Percentiles rank a stretch among this genome's conserved stretches.
These are phyloP conservation scores for Neoascochyta sp. DNA, from an alignment of 2,329 filamentous ascomycete species.

Conservation along the genomic window DNA sequence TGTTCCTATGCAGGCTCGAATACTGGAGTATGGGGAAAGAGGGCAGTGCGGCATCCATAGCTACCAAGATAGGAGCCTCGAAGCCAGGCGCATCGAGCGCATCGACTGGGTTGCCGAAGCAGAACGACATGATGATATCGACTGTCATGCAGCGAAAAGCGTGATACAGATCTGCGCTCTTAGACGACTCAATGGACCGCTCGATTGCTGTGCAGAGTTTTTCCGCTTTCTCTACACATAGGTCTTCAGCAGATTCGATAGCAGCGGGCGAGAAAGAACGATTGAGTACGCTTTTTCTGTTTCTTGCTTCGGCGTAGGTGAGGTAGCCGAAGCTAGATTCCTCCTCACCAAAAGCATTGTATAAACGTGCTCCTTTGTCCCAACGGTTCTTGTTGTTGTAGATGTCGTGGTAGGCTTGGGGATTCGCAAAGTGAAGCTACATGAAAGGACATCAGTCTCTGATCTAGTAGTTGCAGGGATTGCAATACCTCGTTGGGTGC, in stretches of 20 bases:
- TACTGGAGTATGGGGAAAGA: constrained; percentile 42
- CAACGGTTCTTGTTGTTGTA: constrained; percentile 42
- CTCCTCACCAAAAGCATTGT: constrained; percentile 42
- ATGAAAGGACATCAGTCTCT: constrained; percentile 9
- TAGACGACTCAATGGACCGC: constrained; percentile 16
- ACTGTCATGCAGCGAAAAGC: constrained; percentile 27
- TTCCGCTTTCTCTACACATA: constrained; percentile 39
- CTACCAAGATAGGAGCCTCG: constrained; percentile 41
- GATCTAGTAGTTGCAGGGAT: background rate
- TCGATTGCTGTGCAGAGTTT: constrained; percentile 31
- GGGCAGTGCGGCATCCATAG: constrained; percentile 39
- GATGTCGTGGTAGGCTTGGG: constrained; percentile 44
- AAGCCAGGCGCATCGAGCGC: constrained; percentile 41
- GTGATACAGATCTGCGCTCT: constrained; percentile 21
- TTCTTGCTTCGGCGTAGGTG: constrained; percentile 40
- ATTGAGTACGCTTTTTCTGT: constrained; percentile 42
- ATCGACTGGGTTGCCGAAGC: constrained; percentile 42
- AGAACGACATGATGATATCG: constrained; percentile 36
- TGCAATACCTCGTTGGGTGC: constrained; percentile 27
- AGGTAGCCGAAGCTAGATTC: constrained; percentile 44
- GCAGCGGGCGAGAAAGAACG: constrained; percentile 43
- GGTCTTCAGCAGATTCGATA: constrained; percentile 35
- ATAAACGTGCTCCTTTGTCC: constrained; percentile 43
- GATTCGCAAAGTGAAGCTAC: constrained; percentile 44
- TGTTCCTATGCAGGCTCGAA: constrained; percentile 36